Base-by-base conservation (phyloP, 108 stramenopile species). In the Nitzschia palea region DNA sequence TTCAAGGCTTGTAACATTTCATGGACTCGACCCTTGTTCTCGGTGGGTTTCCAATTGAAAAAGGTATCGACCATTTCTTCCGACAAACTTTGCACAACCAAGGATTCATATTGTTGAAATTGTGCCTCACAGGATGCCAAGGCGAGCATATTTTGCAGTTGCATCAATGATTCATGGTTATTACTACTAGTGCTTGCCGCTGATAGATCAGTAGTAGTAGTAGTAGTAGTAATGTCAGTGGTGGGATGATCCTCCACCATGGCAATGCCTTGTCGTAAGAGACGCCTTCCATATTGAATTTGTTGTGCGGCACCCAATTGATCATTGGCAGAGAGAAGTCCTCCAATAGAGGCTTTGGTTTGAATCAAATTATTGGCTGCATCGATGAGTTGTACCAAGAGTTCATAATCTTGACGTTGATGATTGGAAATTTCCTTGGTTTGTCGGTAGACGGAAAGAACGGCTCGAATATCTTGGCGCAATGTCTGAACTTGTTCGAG, bases 31-130 rank as follows among this genome's bases (percentile, higher is more conserved):
- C 67, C 57, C 26, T 60, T 18, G n/a, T n/a, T n/a, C 18, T 58
- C 56, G 32, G 40, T 42, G 25, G 74, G 30, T 30, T 35, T 20
- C 89, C 93, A 94, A 40, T 85, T 77, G 47, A 94, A 79, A 79
- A 90, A 90, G 33, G 82, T 80, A 36, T 94, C 93, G 28, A 90
- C 86, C 32, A 95, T 61, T 55, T 90, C 90, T 58, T 91, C 81
- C 20, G 84, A 77, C 31, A 95, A 57, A 65, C 80, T 89, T 10
- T 81, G 76, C 10, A 87, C 86, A n/a, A 91, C 87, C 22, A 95
- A 67, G 26, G 83, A 78, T 64, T 95, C 89, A 47, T 90, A 95
- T 53, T 95, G 85, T 34, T 75, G 71, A 22, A 95, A 81, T 50
- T 91, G 90, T 25, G 84, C 81, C 1, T 74, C 74, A 26, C 85